Conservation (phyloP, 805 yeast species). For the Nakazawaea holstii region DNA sequence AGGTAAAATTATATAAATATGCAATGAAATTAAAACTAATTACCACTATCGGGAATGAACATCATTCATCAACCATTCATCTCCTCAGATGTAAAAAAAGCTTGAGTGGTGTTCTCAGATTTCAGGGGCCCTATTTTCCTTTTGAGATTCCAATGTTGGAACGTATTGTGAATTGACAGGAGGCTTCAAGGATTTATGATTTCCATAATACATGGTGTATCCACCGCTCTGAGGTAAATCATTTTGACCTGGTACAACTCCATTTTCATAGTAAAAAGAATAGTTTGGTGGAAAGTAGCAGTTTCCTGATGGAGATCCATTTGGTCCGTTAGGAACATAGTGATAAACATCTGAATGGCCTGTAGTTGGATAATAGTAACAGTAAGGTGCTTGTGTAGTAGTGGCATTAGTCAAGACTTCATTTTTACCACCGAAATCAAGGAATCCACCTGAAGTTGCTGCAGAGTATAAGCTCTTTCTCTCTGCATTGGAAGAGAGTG, state of each 20-base stretch:
- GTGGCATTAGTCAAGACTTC: background rate
- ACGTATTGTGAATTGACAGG: too few relatives aligned
- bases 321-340: background rate
- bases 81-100: too few relatives aligned
- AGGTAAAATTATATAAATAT: too few relatives aligned
- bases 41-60: too few relatives aligned
- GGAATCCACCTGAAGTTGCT: background rate
- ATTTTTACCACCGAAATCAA: background rate
- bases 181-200: too few relatives aligned
- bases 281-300: conserved; percentile 1
- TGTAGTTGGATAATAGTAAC: background rate
- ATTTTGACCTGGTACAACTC: background rate
- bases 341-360: background rate
- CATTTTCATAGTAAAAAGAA: background rate
- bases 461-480: conserved; percentile 1
- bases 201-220: background rate
- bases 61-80: too few relatives aligned
- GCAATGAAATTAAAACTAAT: too few relatives aligned
- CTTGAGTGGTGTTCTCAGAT: too few relatives aligned
- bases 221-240: background rate
- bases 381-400: background rate
- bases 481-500: background rate
- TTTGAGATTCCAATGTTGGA: too few relatives aligned
- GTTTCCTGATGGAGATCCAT: background rate
- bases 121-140: too few relatives aligned